phyloP scores from a whole-genome alignment of 352 stramenopile genomes.

The Globisporangium solare region DNA sequence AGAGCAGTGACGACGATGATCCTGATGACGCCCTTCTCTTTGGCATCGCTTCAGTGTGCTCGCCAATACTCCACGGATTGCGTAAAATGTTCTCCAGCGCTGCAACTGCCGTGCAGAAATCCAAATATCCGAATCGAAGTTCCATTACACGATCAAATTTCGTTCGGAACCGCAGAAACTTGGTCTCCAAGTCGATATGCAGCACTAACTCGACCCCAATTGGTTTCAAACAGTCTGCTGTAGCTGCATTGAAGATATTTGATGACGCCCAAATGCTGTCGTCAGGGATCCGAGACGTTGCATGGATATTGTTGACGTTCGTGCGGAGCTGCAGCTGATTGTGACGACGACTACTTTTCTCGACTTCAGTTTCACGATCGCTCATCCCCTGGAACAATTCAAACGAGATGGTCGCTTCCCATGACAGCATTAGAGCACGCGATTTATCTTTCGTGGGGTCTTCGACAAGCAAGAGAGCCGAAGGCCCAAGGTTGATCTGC shows the following conservation, averaged over 20 bases:
- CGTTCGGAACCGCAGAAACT: constrained; percentile 59
- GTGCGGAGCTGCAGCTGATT: constrained; percentile 66
- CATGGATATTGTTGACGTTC: constrained; percentile 64
- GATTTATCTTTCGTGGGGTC: constrained; percentile 64
- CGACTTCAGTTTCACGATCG: constrained; percentile 13
- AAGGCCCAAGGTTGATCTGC: constrained; percentile 58
- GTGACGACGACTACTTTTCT: constrained; percentile 11
- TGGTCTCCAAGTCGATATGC: constrained; percentile 59
- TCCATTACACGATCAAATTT: constrained; percentile 79
- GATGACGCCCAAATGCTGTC: constrained; percentile 58
- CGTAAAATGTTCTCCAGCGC: constrained; percentile 56
- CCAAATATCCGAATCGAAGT: constrained; percentile 79
- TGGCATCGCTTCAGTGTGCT: neutral
- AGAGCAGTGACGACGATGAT: constrained; percentile 49
- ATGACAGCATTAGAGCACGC: constrained; percentile 77
- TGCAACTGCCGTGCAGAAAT: constrained; percentile 64
- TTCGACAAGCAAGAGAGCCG: constrained; percentile 69
- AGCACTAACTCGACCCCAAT: constrained; percentile 65
- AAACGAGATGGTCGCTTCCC: constrained; percentile 57
- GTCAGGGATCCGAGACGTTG: constrained; percentile 66
- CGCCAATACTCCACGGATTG: constrained; percentile 16
- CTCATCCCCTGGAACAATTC: constrained; percentile 49
- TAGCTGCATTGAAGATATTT: constrained; percentile 27
- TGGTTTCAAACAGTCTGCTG: constrained; percentile 74
- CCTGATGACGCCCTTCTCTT: constrained; percentile 41